Evolutionary conservation across 805 yeast species (phyloP), one percentile per base, ranked within the genome.

Genomic region (Saccharomycopsis microspora): DNA sequence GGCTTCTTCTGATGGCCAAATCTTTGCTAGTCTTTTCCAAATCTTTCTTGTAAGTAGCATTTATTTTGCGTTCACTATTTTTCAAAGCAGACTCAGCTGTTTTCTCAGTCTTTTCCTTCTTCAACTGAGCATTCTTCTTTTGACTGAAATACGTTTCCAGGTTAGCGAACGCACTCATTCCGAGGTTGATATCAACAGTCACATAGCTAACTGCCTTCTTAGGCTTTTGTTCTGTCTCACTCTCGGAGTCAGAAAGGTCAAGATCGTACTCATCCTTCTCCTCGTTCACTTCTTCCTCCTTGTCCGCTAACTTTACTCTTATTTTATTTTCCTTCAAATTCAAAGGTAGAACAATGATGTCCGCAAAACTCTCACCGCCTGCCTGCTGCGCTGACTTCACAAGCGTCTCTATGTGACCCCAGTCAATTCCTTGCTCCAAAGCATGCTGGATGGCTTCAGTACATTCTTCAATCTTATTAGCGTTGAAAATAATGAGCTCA

Each of bases 391-490:
- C 95, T 44, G 78, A 70, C 43, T 72, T 66, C 45, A 90, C 80
- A 49, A 83, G 64, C 53, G 80, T 78, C 59, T 84, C 96, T 53
- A 89, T 89, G 51, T 86, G 82, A 40, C 76, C 75, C 98, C 98
- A 90, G 60, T 90, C 97, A 86, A 87, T 85, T 54, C 85, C 89
- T 58, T 85, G 93, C 48, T 82, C 80, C 4, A 88, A 53, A 47
- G 87, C 64, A 1, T 69, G 66, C 50, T 80, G 82, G 4, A 90
- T 84, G 3, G 84, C 80, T 5, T 60, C 62, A 50, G 76, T 81
- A 43, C 93, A 87, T 11, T 76, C 75, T 44, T 83, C 93, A 4
- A 89, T 87, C 30, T 76, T 55, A 31, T 78, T 78, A 4, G 90
- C 82, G 60, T 83, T 71, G 36, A 72, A 66, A 52, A 85, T 82